Conservation (phyloP, 108 stramenopile genomes). For the Skeletonema tropicum region DNA sequence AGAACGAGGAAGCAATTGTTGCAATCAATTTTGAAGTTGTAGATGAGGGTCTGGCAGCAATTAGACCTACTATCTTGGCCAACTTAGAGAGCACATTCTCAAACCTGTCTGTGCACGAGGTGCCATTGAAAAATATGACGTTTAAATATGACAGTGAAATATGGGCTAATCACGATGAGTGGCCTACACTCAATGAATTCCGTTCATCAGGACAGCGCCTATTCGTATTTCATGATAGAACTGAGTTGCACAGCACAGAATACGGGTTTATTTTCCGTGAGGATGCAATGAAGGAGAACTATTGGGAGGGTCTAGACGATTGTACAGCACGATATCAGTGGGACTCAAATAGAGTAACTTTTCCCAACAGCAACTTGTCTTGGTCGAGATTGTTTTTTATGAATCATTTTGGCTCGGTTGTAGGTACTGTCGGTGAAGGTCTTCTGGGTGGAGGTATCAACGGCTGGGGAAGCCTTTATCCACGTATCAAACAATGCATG, state of each 20-base stretch:
- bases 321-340: constrained; percentile 21
- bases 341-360: constrained; percentile 17
- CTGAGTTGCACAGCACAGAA: constrained; percentile 4
- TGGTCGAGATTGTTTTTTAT: constrained; percentile 34
- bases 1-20: constrained; percentile 31
- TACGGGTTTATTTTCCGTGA: constrained; percentile 29
- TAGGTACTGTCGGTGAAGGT: background rate
- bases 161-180: constrained; percentile 30
- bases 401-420: constrained; percentile 32
- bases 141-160: constrained; percentile 18
- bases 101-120: constrained; percentile 15
- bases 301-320: constrained; percentile 22
- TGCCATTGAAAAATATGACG: constrained; percentile 25
- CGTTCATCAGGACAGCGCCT: constrained; percentile 26
- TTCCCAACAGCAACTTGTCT: constrained; percentile 7
- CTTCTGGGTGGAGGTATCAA: constrained; percentile 38
- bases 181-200: constrained; percentile 34
- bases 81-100: constrained; percentile 6
- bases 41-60: constrained; percentile 9
- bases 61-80: constrained; percentile 17
- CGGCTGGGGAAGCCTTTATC: constrained; percentile 37
- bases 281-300: constrained; percentile 25
- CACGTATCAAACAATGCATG: constrained; percentile 33
- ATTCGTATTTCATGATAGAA: constrained; percentile 21
- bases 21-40: constrained; percentile 19